A percentile compares a stretch with the other conserved stretches of the same genome.
Conservation (phyloP, 164 flowering plant species). For the grape (Vitis vinifera) region ASM3070453v1 NC_081819.1:149001-149500, state of each 20-base stretch:
- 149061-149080: conserved; percentile 58
- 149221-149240: conserved; percentile 75
- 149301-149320: conserved; percentile 63
- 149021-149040: conserved; percentile 84
- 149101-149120: conserved; percentile 51
- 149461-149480: conserved; percentile 51
- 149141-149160: conserved; percentile 54
- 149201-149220: conserved; percentile 69
- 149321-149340: conserved; percentile 80
- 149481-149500: conserved; percentile 73
- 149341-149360: conserved; percentile 71
- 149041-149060: conserved; percentile 49
- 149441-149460: conserved; percentile 71
- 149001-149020: conserved; percentile 80
- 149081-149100: conserved; percentile 66
- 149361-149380: conserved; percentile 55
- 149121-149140: conserved; percentile 67
- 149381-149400: conserved; percentile 56
- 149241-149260: conserved; percentile 51
- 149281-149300: conserved; percentile 61
- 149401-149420: conserved; percentile 45
- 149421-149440: conserved; percentile 67
- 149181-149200: conserved; percentile 50
- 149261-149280: conserved; percentile 68
- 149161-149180: conserved; percentile 64